A percentile compares a stretch with the other conserved stretches of the same genome.
Conservation (phyloP, 139 green algal species). For the Chara braunii region DNA sequence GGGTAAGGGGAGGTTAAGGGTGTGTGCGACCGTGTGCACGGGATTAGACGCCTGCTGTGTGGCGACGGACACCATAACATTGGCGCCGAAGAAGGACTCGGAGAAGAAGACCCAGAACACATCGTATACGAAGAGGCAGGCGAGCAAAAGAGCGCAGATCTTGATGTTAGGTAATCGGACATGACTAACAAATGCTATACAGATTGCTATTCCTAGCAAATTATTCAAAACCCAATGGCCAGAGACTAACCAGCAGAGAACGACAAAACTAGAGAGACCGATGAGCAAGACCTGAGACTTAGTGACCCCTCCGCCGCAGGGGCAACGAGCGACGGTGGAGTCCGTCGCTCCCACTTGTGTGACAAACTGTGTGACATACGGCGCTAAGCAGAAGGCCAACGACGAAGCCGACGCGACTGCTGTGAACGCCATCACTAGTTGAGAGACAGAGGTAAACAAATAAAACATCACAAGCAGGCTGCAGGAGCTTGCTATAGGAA, state of each 20-base stretch:
- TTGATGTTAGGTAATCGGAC: conserved; percentile 38
- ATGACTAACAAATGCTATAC: conserved; percentile 39
- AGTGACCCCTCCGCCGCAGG: conserved; percentile 2
- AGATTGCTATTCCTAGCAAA: conserved; percentile 22
- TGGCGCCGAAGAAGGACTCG: conserved; percentile 53
- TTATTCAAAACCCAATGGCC: conserved; percentile 45
- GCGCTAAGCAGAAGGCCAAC: conserved; percentile 21
- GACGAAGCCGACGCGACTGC: conserved; percentile 25
- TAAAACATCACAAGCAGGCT: conserved; percentile 42
- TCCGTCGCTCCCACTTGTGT: neutral
- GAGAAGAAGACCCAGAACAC: conserved; percentile 84
- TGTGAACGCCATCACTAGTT: conserved; percentile 27
- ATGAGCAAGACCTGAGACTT: conserved; percentile 19
- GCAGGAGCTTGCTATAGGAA: conserved; percentile 31
- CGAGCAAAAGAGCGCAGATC: conserved; percentile 36
- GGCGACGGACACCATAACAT: conserved; percentile 80
- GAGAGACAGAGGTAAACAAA: conserved; percentile 30
- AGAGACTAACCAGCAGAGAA: conserved; percentile 23
- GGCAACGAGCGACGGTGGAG: neutral
- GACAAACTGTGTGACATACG: neutral
- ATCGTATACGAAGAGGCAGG: conserved; percentile 83
- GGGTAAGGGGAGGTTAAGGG: conserved; percentile 20
- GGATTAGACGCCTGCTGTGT: conserved; percentile 44
- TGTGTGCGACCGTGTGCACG: conserved; percentile 30
- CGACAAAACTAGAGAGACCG: neutral